Evolutionary conservation across 129 eudicot species (phyloP).

Genomic region (Daucus carota): DH1_v3.0 NC_030385.2:42605001-42605500

Average conservation of each 20-base stretch:
- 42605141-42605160: constrained; percentile 47
- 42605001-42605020: neutral
- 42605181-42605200: neutral
- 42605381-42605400: neutral
- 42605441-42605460: neutral
- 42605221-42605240: neutral
- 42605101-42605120: constrained; percentile 72
- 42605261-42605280: neutral
- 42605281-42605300: neutral
- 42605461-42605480: neutral
- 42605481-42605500: neutral
- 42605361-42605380: neutral
- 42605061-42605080: constrained; percentile 30
- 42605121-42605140: constrained; percentile 67
- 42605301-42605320: neutral
- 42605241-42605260: neutral
- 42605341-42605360: neutral
- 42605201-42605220: neutral
- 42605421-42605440: neutral
- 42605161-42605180: neutral
- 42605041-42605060: constrained; percentile 35
- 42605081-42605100: constrained; percentile 68
- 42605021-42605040: constrained; percentile 3
- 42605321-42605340: neutral
- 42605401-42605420: neutral